These are phyloP conservation scores for Sporisorium reilianum DNA, from an alignment of 1,284 basidiomycete genomes.

Conservation along the genomic window DNA sequence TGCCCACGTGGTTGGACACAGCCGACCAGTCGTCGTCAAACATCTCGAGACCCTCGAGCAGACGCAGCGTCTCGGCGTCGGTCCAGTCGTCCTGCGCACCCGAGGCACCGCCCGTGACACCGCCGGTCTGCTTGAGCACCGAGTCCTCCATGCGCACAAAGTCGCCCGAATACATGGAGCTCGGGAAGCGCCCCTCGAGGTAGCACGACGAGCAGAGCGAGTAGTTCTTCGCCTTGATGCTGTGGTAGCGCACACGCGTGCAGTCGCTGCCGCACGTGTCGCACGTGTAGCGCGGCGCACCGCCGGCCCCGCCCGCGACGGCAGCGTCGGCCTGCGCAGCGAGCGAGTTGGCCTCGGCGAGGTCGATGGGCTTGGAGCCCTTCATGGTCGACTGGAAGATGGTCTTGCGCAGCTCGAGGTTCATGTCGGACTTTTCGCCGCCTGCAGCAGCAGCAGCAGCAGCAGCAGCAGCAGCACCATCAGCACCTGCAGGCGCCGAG, in stretches of 20 bases:
- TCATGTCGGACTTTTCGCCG: slow-evolving; percentile 65
- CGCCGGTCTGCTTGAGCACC: slow-evolving; percentile 71
- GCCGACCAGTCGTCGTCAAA: slow-evolving; percentile 96
- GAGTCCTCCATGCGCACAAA: slow-evolving; percentile 84
- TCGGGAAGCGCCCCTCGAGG: slow-evolving; percentile 94
- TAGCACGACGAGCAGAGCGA: slow-evolving; percentile 79
- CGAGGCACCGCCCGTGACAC: slow-evolving; percentile 71
- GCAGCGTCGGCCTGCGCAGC: slow-evolving; percentile 72
- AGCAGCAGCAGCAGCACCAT: slow-evolving; percentile 13
- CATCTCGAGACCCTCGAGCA: slow-evolving; percentile 97
- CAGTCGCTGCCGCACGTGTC: slow-evolving; percentile 96
- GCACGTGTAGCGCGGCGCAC: slow-evolving; percentile 78
- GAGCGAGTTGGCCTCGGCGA: slow-evolving; percentile 61
- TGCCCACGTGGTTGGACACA: slow-evolving; percentile 91
- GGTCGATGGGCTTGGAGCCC: slow-evolving; percentile 60
- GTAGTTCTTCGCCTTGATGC: slow-evolving; percentile 87
- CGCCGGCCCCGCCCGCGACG: slow-evolving; percentile 71
- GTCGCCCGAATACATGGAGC: slow-evolving; percentile 94
- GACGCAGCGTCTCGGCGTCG: slow-evolving; percentile 87
- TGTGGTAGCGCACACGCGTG: slow-evolving; percentile 88
- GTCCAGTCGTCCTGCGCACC: slow-evolving; percentile 82
- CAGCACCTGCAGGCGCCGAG: too few relatives aligned
- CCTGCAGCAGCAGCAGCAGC: slow-evolving; percentile 76
- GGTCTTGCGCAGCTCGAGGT: slow-evolving; percentile 70
- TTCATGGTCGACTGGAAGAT: slow-evolving; percentile 67